Conservation (phyloP, 257 asterid species). For the Jaltomata sinuosa region DNA sequence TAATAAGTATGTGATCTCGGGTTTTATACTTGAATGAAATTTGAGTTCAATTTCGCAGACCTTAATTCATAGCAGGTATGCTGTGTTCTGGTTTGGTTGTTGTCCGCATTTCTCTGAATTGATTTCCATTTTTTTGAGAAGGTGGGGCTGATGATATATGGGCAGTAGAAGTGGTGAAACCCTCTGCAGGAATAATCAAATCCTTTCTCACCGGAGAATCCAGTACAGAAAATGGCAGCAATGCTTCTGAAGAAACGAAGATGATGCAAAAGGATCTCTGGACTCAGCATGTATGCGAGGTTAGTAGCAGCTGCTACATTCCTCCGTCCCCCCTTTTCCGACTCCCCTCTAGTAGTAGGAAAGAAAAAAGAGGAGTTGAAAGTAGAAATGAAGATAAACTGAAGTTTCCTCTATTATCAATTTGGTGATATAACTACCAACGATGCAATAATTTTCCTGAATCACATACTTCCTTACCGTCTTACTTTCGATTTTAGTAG, state of each 20-base stretch:
- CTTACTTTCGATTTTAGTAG: too few relatives aligned
- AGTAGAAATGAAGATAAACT: background rate
- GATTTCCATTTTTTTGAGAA: conserved; percentile 1
- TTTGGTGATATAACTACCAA: background rate
- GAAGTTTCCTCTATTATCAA: background rate
- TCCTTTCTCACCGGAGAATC: conserved; percentile 35
- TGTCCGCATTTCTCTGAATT: background rate
- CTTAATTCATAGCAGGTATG: background rate
- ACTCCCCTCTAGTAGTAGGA: background rate
- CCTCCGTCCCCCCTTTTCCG: background rate
- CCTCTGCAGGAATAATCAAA: conserved; percentile 38
- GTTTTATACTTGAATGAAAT: background rate
- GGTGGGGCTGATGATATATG: conserved; percentile 47
- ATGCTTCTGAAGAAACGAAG: conserved; percentile 14
- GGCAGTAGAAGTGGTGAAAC: conserved; percentile 58
- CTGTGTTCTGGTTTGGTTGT: background rate
- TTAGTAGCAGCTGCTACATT: conserved; percentile 9
- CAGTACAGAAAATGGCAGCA: conserved; percentile 10
- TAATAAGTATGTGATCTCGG: conserved; percentile 31
- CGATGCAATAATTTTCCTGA: background rate
- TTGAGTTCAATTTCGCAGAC: background rate
- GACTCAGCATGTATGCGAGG: conserved; percentile 70
- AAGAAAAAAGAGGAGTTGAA: background rate
- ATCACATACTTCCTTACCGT: too few relatives aligned
- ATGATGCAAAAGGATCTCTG: conserved; percentile 53